Percentiles rank a stretch among this genome's conserved stretches.
These are phyloP conservation scores for Cruciata laevipes DNA, from an alignment of 257 asterid genomes.

Conservation along the genomic window DNA sequence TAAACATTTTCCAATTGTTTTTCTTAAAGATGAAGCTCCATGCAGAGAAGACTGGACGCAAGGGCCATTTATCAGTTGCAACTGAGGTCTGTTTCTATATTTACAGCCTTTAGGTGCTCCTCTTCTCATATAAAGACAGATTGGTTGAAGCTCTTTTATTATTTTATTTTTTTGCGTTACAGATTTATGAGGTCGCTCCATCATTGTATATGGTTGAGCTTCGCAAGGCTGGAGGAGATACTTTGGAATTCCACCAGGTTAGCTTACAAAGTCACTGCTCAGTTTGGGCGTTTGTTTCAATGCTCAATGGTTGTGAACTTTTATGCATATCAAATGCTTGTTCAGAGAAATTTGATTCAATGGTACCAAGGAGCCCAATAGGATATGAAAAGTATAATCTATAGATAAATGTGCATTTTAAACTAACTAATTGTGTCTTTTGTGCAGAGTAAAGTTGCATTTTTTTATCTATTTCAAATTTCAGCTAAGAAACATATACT, in stretches of 20 bases:
- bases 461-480: too few relatives aligned
- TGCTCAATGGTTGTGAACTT: not conserved
- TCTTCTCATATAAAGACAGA: not conserved
- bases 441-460: too few relatives aligned
- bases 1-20: conserved; percentile 1
- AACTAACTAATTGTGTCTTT: too few relatives aligned
- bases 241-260: conserved; percentile 91
- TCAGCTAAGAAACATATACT: too few relatives aligned
- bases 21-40: conserved; percentile 74
- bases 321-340: not conserved
- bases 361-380: not conserved
- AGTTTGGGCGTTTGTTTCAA: not conserved
- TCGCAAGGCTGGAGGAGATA: conserved; percentile 93
- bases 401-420: too few relatives aligned
- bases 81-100: conserved; percentile 58
- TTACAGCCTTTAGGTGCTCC: not conserved
- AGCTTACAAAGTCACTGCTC: not conserved
- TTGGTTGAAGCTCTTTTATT: not conserved
- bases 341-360: not conserved
- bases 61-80: conserved; percentile 81
- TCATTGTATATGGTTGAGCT: conserved; percentile 85
- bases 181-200: conserved; percentile 93
- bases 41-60: conserved; percentile 88
- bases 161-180: conserved; percentile 20
- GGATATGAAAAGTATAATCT: too few relatives aligned